phyloP scores from a whole-genome alignment of 768 basidiomycete species.

The Rhizopogon vesiculosus region DNA sequence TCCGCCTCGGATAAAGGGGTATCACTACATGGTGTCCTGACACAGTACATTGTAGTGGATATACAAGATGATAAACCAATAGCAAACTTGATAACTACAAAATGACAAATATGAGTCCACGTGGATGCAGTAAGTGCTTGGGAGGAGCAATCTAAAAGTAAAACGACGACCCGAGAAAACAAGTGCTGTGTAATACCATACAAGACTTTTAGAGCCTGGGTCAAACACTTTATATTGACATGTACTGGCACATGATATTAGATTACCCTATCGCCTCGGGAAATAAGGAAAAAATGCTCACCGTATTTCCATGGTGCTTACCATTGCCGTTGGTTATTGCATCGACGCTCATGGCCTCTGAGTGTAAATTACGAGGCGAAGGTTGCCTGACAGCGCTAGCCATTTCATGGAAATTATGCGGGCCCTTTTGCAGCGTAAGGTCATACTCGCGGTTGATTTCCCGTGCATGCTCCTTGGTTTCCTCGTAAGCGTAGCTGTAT shows the following conservation, averaged over 20 bases:
- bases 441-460: conserved; percentile 53
- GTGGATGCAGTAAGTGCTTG: neutral
- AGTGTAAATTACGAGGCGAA: conserved; percentile 10
- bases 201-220: conserved; percentile 20
- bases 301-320: conserved; percentile 18
- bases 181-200: conserved; percentile 10
- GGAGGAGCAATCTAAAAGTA: neutral
- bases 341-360: conserved; percentile 10
- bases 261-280: neutral
- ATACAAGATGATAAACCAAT: conserved; percentile 3
- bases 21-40: neutral
- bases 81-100: conserved; percentile 1
- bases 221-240: conserved; percentile 14
- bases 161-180: neutral
- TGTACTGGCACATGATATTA: conserved; percentile 12
- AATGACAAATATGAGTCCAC: conserved; percentile 3
- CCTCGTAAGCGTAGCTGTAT: conserved; percentile 85
- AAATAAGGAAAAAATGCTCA: conserved; percentile 1
- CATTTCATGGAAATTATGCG: conserved; percentile 38
- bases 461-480: conserved; percentile 72
- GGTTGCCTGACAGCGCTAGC: conserved; percentile 25
- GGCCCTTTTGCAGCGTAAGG: conserved; percentile 33
- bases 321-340: conserved; percentile 13
- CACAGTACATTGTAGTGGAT: conserved; percentile 1
- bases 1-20: conserved; percentile 49